Conservation (phyloP, 2,329 filamentous ascomycete genomes). For the Paecilomyces dactylethromorphus region DNA sequence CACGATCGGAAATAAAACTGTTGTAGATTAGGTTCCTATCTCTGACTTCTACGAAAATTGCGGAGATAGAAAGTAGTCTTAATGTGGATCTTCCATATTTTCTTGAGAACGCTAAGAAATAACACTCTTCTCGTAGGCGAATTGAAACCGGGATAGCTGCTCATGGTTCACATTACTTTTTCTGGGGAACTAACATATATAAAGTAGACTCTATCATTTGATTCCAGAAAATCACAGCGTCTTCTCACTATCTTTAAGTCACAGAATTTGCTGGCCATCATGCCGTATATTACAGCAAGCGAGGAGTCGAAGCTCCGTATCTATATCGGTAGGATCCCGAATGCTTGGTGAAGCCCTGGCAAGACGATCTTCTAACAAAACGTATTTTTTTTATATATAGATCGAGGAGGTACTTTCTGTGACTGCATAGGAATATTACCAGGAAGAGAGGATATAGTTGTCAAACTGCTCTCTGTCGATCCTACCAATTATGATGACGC, state of each 20-base stretch:
- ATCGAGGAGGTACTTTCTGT: conserved; percentile 36
- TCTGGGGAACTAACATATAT: too few species aligned
- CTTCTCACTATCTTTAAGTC: not conserved
- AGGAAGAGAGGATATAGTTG: conserved; percentile 29
- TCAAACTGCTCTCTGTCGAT: conserved; percentile 35
- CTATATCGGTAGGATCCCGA: not conserved
- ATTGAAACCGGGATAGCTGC: not conserved
- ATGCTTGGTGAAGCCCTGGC: not conserved
- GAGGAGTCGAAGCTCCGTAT: not conserved
- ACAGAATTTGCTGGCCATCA: not conserved
- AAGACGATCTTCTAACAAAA: not conserved
- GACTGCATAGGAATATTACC: conserved; percentile 33
- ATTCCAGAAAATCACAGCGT: not conserved
- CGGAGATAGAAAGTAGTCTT: too few species aligned
- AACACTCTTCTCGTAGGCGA: not conserved
- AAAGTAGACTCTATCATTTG: not conserved
- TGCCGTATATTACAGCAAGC: not conserved
- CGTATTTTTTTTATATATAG: conserved; percentile 5
- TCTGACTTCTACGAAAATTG: not conserved
- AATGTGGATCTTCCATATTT: not conserved
- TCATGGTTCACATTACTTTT: too few species aligned
- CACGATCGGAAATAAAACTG: not conserved
- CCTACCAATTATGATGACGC: conserved; percentile 36
- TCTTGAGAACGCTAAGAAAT: not conserved
- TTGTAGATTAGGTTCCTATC: not conserved